Base-by-base conservation (phyloP, 2,329 filamentous ascomycete genomes). In the Colletotrichum filicis region DNA sequence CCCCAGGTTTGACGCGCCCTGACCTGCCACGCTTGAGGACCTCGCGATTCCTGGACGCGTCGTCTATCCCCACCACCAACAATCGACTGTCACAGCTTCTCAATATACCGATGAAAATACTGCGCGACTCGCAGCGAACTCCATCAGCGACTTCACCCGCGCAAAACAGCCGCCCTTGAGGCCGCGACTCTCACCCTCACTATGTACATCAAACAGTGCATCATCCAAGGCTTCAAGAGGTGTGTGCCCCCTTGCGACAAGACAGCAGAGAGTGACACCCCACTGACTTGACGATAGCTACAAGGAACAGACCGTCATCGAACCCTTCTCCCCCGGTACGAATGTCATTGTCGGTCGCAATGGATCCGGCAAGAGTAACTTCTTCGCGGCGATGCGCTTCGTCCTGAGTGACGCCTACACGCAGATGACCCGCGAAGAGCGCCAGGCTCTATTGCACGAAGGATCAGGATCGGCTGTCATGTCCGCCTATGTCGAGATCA, bases 171-270 rank as follows among this genome's bases (percentile, higher is more conserved):
- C 62, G 74, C 74, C 68, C 66, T 71, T 62, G 62, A 65, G 68
- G 72, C 68, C 32, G 73, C 68, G 57, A 62, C 68, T 52, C 64
- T 61, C 65, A 42, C 56, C 16, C 66, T 49, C 79, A 87, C 79
- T 81, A 98, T 98, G 95, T 97, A 97, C 87, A 98, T 99, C 90
- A 99, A 99, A 85, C 97, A 99, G 87, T 98, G 98, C 83, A 98
- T 98, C 84, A 98, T 99, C 82, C 97, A 99, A 84, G 97, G 97
- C 91, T 99, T 99, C 87, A 99, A 99, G 87, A 98, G 95, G 95
- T 97, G 84, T 77, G 85, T 77, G 84, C 70, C 22, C 56, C 56
- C 60, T 52, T 60, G 68, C 59, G 56, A 59, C 62, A 52, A 61
- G 46, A 59, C n/a, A 42, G 26, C 65, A 64, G 14, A 64, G 14